Conservation (phyloP, 2,329 filamentous ascomycete genomes). For the Fusarium illudens region DNA sequence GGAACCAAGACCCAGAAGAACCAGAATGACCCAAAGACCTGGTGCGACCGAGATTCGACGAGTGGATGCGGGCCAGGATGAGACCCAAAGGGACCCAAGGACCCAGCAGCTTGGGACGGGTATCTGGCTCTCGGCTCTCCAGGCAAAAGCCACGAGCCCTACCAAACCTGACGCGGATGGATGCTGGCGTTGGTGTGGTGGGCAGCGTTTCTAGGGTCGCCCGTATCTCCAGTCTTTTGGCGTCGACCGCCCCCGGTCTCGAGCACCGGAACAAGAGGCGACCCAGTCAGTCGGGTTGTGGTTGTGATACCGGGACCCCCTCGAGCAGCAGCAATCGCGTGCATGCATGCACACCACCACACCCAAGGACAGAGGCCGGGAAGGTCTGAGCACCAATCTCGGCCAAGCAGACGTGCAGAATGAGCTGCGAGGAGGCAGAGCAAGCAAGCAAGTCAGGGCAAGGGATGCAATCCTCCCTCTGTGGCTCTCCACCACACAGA, state of each 20-base stretch:
- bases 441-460: constrained; percentile 2
- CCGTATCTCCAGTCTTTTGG: constrained; percentile 10
- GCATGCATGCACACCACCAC: constrained; percentile 5
- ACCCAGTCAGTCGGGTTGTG: constrained; percentile 31
- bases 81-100: constrained; percentile 23
- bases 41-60: constrained; percentile 31
- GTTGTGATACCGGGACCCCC: constrained; percentile 17
- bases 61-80: constrained; percentile 27
- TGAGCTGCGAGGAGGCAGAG: constrained; percentile 3
- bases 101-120: constrained; percentile 45
- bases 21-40: constrained; percentile 26
- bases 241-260: constrained; percentile 17
- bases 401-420: constrained; percentile 2
- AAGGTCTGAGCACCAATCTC: constrained; percentile 3
- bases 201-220: constrained; percentile 17
- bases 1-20: constrained; percentile 12
- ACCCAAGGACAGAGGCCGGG: constrained; percentile 1
- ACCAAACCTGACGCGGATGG: constrained; percentile 24
- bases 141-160: constrained; percentile 35
- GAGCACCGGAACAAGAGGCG: constrained; percentile 28
- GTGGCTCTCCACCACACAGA: constrained; percentile 25
- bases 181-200: constrained; percentile 16
- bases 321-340: neutral
- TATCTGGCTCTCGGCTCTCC: constrained; percentile 42
- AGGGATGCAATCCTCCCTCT: constrained; percentile 12